These are phyloP conservation scores for Codiaeum variegatum DNA, from an alignment of 441 rosid genomes.

Conservation along the genomic window DNA sequence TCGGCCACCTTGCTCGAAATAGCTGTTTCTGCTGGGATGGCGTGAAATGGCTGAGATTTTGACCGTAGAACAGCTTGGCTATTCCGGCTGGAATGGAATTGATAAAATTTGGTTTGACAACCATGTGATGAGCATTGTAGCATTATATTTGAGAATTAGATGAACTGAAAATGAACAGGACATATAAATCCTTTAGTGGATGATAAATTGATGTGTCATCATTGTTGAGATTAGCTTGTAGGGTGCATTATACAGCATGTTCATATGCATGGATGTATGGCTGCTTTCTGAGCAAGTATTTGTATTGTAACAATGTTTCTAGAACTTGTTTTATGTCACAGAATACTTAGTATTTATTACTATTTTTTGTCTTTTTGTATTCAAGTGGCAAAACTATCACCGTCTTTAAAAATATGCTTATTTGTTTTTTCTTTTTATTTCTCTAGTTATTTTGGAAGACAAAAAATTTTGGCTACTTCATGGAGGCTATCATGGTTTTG, in stretches of 20 bases:
- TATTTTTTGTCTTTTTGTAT: background rate
- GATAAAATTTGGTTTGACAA: too few relatives aligned
- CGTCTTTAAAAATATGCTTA: slow-evolving; percentile 1
- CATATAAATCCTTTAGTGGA: background rate
- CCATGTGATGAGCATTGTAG: background rate
- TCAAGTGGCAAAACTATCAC: background rate
- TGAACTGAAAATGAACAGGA: background rate
- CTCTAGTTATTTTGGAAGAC: slow-evolving; percentile 82
- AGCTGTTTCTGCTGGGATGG: too few relatives aligned
- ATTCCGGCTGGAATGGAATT: too few relatives aligned
- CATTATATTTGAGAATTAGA: background rate
- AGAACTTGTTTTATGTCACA: background rate
- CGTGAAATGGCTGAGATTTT: too few relatives aligned
- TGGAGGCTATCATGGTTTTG: slow-evolving; percentile 91
- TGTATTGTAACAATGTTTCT: background rate
- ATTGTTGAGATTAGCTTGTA: background rate
- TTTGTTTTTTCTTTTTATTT: slow-evolving; percentile 19
- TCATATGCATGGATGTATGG: background rate
- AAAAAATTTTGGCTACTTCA: slow-evolving; percentile 60
- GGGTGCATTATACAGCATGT: background rate
- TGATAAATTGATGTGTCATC: background rate
- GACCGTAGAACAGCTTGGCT: too few relatives aligned
- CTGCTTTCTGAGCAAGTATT: background rate
- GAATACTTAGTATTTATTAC: too few relatives aligned
- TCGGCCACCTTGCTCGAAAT: too few relatives aligned